Conservation (phyloP, 805 yeast species). For the Saccharomycopsis fibuligera region DNA sequence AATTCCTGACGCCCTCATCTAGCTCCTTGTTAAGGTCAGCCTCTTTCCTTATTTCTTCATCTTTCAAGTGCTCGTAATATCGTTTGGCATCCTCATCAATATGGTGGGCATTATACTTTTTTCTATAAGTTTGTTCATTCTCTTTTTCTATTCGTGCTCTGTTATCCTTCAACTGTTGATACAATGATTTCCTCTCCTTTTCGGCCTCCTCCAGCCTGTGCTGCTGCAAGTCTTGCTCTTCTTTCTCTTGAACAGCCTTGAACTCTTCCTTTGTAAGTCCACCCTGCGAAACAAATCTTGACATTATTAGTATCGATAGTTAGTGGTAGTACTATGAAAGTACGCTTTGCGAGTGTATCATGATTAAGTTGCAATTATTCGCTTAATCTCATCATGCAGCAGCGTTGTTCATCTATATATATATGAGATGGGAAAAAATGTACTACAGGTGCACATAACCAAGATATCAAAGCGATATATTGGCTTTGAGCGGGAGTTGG, state of each 20-base stretch:
- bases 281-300: conserved; percentile 11
- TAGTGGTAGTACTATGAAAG: too few species aligned
- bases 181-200: conserved; percentile 6
- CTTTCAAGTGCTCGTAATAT: conserved; percentile 5
- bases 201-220: background rate
- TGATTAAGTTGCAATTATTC: too few species aligned
- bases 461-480: too few species aligned
- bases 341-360: too few species aligned
- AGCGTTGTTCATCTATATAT: too few species aligned
- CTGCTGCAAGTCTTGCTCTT: conserved; percentile 1
- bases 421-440: too few species aligned
- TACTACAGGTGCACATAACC: too few species aligned
- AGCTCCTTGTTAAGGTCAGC: background rate
- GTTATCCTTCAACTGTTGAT: conserved; percentile 13
- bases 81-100: conserved; percentile 4
- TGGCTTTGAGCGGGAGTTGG: too few species aligned
- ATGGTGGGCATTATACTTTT: conserved; percentile 12
- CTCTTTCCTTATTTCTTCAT: conserved; percentile 3
- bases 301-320: background rate
- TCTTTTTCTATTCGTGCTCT: conserved; percentile 8
- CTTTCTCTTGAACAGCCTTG: background rate
- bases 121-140: conserved; percentile 3
- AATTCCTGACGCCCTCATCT: conserved; percentile 2
- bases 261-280: conserved; percentile 6
- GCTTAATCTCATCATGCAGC: too few species aligned